phyloP scores from a whole-genome alignment of 1,284 basidiomycete genomes.

The Leccinum subrobustum region DNA sequence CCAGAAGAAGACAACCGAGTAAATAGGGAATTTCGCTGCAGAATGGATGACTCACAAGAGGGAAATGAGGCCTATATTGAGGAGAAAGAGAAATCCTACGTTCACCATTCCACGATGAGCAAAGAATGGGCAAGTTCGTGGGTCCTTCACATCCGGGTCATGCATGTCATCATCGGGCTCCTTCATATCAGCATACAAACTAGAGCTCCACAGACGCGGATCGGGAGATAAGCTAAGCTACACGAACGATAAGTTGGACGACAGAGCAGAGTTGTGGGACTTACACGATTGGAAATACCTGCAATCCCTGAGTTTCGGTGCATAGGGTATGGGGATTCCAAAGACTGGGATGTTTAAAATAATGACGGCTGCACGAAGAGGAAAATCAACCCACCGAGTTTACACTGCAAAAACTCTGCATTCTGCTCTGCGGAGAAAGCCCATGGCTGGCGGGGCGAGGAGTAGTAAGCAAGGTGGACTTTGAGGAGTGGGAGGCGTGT shows the following conservation, averaged over 20 bases:
- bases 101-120: conserved; percentile 57
- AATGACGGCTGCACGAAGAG: not conserved
- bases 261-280: not conserved
- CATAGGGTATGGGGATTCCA: conserved; percentile 30
- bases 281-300: conserved; percentile 25
- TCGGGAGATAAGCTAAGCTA: conserved; percentile 54
- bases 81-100: conserved; percentile 59
- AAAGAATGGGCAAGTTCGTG: conserved; percentile 28
- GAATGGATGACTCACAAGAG: conserved; percentile 46
- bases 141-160: conserved; percentile 42
- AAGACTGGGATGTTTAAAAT: conserved; percentile 22
- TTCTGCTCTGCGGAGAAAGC: conserved; percentile 22
- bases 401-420: conserved; percentile 28
- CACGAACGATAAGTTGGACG: conserved; percentile 2
- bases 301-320: conserved; percentile 16
- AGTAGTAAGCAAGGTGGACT: conserved; percentile 14
- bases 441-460: conserved; percentile 1
- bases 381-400: conserved; percentile 20
- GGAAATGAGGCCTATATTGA: conserved; percentile 47
- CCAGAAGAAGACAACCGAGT: not conserved
- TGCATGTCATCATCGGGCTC: conserved; percentile 59
- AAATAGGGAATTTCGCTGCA: conserved; percentile 5
- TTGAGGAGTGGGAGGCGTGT: conserved; percentile 9
- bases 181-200: conserved; percentile 44
- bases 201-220: conserved; percentile 53